A percentile compares a stretch with the other conserved stretches of the same genome.
phyloP scores from a whole-genome alignment of 1,284 basidiomycete genomes.

The Melampsora abietis-canadensis region DNA sequence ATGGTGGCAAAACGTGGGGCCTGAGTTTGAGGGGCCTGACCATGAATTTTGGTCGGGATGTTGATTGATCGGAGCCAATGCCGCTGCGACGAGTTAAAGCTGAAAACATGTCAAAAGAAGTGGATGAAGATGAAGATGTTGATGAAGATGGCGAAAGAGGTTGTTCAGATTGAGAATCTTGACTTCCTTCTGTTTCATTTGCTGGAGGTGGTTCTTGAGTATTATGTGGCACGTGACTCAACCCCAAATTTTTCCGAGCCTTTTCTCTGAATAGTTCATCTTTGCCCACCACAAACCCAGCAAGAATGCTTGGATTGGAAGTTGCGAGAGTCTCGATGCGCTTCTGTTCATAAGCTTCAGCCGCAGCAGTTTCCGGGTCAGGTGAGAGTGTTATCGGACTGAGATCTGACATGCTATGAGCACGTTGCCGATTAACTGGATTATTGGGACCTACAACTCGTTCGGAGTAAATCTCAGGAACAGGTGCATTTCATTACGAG shows the following conservation, averaged over 20 bases:
- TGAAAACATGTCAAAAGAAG: constrained; percentile 14
- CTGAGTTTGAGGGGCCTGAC: constrained; percentile 11
- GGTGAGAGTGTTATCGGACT: neutral
- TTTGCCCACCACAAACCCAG: constrained; percentile 52
- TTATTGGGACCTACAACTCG: neutral
- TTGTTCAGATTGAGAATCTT: neutral
- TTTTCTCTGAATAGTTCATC: constrained; percentile 46
- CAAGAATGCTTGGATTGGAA: constrained; percentile 47
- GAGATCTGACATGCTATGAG: constrained; percentile 34
- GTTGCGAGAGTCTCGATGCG: constrained; percentile 41
- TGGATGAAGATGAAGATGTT: constrained; percentile 18
- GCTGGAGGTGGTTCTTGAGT: neutral
- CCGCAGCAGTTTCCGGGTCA: neutral
- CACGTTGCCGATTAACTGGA: neutral
- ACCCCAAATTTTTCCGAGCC: constrained; percentile 13
- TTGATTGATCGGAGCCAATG: neutral
- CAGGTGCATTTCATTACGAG: neutral
- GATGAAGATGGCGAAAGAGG: neutral
- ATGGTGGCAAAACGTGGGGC: neutral
- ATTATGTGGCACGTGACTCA: neutral
- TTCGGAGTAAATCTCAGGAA: neutral
- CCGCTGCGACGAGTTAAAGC: neutral
- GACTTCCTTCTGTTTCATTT: constrained; percentile 1
- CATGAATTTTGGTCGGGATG: neutral
- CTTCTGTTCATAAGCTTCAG: neutral